Base-by-base conservation (phyloP, 208 protist species). In the Acanthamoeba pearcei region DNA sequence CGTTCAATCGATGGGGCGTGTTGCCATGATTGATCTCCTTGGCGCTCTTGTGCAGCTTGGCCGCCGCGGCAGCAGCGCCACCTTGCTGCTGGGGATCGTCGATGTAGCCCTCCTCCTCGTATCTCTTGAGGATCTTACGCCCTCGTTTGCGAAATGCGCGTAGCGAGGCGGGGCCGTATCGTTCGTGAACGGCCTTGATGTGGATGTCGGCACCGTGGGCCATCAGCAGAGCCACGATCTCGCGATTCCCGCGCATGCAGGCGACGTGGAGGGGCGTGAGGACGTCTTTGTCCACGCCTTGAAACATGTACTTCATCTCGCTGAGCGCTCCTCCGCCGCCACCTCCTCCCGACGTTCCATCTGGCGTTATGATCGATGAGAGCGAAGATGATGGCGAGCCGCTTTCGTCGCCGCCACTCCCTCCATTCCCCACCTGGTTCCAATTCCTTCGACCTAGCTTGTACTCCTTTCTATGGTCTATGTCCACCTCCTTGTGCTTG, bases 401-500 rank as follows among this genome's bases (percentile, higher is more conserved):
- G 8, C n/a, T 13, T 32, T 80, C 72, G 42, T 38, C 42, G 72
- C 72, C 27, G 35, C 64, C 64, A 22, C 9, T 70, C 27, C 64
- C 70, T 78, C 35, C 70, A 51, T 78, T 78, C 3, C 35, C 70
- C 29, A 78, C 29, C 22, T 78, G 70, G 22, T 46, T 78, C 78
- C 78, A 86, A 60, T 86, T 86, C 49, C 78, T 86, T 27, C 78
- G 78, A n/a, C 86, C 62, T 5, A 92, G 55, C 64, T 92, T 92
- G 70, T 53, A 94, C 90, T 94, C 90, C 38, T 94, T 94, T 8
- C 49, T 24, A 64, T 94, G 90, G 51, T 94, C 70, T 9, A 94
- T 83, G n/a, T 94, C 90, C 29, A 94, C 90, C 38, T 94, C 90
- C n/a, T 94, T 94, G 90, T 94, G 90, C 70, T 94, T 83, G 42